phyloP scores from a whole-genome alignment of 805 yeast genomes.

The Monosporozyma servazzii region DNA sequence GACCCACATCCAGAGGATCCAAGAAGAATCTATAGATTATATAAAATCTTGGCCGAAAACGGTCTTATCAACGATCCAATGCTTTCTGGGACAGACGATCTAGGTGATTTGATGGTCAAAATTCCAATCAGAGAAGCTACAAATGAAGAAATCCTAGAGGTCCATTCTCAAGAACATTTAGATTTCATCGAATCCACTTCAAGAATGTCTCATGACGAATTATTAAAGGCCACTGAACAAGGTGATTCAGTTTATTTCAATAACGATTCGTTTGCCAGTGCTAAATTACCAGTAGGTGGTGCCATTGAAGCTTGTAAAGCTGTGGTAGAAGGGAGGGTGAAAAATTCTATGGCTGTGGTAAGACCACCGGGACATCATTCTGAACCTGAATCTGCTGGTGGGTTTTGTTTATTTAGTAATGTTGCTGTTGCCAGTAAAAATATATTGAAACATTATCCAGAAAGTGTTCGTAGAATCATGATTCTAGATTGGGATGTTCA shows the following conservation, averaged over 20 bases:
- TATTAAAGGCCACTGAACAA: slow-evolving; percentile 73
- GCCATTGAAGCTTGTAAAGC: slow-evolving; percentile 94
- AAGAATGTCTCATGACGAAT: slow-evolving; percentile 63
- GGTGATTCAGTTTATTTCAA: slow-evolving; percentile 95
- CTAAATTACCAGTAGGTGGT: slow-evolving; percentile 92
- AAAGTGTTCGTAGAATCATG: slow-evolving; percentile 71
- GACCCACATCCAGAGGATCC: slow-evolving; percentile 99
- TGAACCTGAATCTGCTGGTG: slow-evolving; percentile 95
- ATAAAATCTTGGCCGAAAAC: slow-evolving; percentile 87
- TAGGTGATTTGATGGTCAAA: slow-evolving; percentile 81
- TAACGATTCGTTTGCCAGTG: slow-evolving; percentile 79
- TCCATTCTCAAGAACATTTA: slow-evolving; percentile 76
- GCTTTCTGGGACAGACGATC: slow-evolving; percentile 54
- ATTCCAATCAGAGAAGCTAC: slow-evolving; percentile 88
- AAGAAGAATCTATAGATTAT: slow-evolving; percentile 85
- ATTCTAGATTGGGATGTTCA: slow-evolving; percentile 97
- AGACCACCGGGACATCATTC: slow-evolving; percentile 99
- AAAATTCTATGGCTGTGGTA: slow-evolving; percentile 87
- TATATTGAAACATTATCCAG: slow-evolving; percentile 75
- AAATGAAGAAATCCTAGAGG: slow-evolving; percentile 73
- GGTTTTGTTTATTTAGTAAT: slow-evolving; percentile 90
- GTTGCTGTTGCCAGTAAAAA: slow-evolving; percentile 95
- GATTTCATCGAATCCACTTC: slow-evolving; percentile 67
- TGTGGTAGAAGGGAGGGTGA: slow-evolving; percentile 85
- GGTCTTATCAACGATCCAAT: slow-evolving; percentile 79